A percentile compares a stretch with the other conserved stretches of the same genome.
These are phyloP conservation scores for Candida saitoana DNA, from an alignment of 805 yeast species.

Conservation along the genomic window DNA sequence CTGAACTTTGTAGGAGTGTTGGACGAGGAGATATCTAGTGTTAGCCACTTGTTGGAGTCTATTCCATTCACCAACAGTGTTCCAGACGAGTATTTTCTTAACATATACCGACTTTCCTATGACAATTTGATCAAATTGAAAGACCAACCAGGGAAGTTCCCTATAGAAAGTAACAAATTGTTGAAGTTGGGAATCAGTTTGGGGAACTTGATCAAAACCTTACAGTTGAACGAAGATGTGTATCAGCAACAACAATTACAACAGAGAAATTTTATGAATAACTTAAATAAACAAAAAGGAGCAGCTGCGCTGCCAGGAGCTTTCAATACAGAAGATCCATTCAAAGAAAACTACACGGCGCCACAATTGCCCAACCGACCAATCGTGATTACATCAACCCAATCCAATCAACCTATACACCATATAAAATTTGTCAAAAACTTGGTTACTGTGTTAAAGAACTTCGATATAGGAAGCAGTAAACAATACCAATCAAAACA, in stretches of 20 bases:
- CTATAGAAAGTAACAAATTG: slow-evolving; percentile 34
- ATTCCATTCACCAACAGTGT: slow-evolving; percentile 29
- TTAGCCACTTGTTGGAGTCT: slow-evolving; percentile 25
- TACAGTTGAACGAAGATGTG: slow-evolving; percentile 31
- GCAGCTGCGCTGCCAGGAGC: neutral
- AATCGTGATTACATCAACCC: slow-evolving; percentile 6
- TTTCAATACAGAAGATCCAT: neutral
- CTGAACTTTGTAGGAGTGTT: slow-evolving; percentile 15
- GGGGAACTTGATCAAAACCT: slow-evolving; percentile 36
- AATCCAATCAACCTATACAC: slow-evolving; percentile 21
- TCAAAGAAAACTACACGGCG: neutral
- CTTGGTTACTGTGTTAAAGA: slow-evolving; percentile 30
- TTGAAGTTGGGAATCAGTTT: slow-evolving; percentile 39
- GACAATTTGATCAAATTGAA: slow-evolving; percentile 20
- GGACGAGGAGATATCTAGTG: slow-evolving; percentile 22
- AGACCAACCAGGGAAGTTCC: slow-evolving; percentile 21
- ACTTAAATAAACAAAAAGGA: slow-evolving; percentile 10
- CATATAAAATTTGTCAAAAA: slow-evolving; percentile 33
- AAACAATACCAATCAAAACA: slow-evolving; percentile 2
- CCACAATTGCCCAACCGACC: slow-evolving; percentile 7
- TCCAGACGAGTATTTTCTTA: slow-evolving; percentile 22
- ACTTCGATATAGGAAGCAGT: slow-evolving; percentile 33
- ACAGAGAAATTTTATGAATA: slow-evolving; percentile 10
- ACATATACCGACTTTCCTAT: slow-evolving; percentile 27
- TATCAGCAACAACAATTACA: slow-evolving; percentile 18